These are phyloP conservation scores for Acanthamoeba royreba DNA, from an alignment of 208 protist genomes.

Conservation along the genomic window DNA sequence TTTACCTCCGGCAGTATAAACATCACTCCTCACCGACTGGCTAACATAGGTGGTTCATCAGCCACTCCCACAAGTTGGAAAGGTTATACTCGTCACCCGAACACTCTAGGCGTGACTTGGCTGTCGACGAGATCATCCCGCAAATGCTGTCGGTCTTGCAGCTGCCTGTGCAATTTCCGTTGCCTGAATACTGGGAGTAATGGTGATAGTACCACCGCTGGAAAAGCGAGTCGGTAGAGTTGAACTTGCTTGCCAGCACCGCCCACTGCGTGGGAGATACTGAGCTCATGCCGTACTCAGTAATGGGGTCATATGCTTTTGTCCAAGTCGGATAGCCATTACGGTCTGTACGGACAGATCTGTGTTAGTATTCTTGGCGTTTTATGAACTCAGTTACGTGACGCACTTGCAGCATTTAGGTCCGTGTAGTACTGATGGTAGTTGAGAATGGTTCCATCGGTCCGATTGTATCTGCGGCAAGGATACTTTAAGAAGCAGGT, in stretches of 20 bases:
- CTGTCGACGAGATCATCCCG: not conserved
- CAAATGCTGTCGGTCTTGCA: not conserved
- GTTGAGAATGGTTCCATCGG: not conserved
- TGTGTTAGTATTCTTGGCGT: not conserved
- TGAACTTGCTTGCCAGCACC: not conserved
- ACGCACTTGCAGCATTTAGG: not conserved
- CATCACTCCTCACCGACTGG: not conserved
- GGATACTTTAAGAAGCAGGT: no score
- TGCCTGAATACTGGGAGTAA: not conserved
- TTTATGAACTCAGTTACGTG: not conserved
- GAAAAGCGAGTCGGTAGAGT: not conserved
- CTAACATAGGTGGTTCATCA: conserved; percentile 30
- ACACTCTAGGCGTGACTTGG: not conserved
- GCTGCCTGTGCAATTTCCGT: not conserved
- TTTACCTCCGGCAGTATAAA: not conserved
- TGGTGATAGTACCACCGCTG: not conserved
- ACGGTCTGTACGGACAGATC: not conserved
- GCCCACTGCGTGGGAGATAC: not conserved
- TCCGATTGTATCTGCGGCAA: no score
- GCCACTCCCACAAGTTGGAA: not conserved
- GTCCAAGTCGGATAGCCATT: not conserved
- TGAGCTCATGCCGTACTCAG: not conserved
- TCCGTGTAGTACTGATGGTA: conserved; percentile 26
- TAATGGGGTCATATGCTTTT: not conserved
- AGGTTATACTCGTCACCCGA: conserved; percentile 1